Conservation (phyloP, 495 filamentous ascomycete genomes). For the Podospora conica region DNA sequence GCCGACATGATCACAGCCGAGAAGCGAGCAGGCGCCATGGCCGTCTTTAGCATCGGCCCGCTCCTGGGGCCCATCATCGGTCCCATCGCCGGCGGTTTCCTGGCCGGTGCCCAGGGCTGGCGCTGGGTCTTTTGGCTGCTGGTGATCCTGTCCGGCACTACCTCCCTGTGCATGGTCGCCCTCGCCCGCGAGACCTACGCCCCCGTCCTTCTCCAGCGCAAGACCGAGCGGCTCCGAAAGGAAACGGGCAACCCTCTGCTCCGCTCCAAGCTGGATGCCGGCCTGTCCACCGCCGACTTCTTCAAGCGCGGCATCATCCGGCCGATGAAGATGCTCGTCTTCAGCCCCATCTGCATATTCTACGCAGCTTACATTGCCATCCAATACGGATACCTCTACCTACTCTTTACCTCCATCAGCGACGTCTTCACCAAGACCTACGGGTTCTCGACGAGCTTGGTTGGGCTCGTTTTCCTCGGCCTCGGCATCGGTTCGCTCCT, state of each 20-base stretch:
- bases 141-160: slow-evolving; percentile 26
- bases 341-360: slow-evolving; percentile 56
- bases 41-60: slow-evolving; percentile 46
- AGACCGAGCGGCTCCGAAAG: slow-evolving; percentile 43
- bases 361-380: slow-evolving; percentile 66
- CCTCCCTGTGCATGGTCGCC: slow-evolving; percentile 34
- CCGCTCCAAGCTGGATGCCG: slow-evolving; percentile 46
- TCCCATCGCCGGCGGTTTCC: slow-evolving; percentile 49
- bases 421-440: slow-evolving; percentile 50
- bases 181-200: slow-evolving; percentile 59
- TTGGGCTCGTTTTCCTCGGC: slow-evolving; percentile 37
- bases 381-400: slow-evolving; percentile 68
- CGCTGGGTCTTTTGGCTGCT: slow-evolving; percentile 61
- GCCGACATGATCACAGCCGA: slow-evolving; percentile 53
- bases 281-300: slow-evolving; percentile 35
- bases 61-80: slow-evolving; percentile 49
- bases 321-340: slow-evolving; percentile 46
- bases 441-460: slow-evolving; percentile 29
- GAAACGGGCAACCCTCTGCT: slow-evolving; percentile 40
- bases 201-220: slow-evolving; percentile 50
- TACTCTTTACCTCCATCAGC: slow-evolving; percentile 64
- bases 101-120: slow-evolving; percentile 50
- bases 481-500: slow-evolving; percentile 34
- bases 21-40: slow-evolving; percentile 45
- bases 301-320: slow-evolving; percentile 40